Evolutionary conservation across 148 eudicot genomes (phyloP).

Genomic region (Arctostaphylos glauca): DNA sequence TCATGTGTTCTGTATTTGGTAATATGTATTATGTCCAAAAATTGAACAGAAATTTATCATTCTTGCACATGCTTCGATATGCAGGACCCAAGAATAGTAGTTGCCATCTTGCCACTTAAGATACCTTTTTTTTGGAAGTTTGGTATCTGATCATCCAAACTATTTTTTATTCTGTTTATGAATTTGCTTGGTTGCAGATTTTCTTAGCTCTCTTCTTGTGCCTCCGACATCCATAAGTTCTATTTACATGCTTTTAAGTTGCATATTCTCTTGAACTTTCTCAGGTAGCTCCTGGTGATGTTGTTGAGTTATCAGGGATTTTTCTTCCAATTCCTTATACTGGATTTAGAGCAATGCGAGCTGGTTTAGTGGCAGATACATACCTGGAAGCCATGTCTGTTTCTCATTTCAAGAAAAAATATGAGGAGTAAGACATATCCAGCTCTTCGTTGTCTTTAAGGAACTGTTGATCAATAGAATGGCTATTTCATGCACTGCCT

Average conservation of each 20-base stretch:
- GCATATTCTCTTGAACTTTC: not conserved
- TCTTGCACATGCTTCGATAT: not conserved
- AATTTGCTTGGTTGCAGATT: slow-evolving; percentile 1
- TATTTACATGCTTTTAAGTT: not conserved
- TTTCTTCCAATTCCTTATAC: slow-evolving; percentile 97
- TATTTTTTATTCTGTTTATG: not conserved
- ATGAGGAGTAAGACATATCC: slow-evolving; percentile 81
- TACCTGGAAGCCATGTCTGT: slow-evolving; percentile 99
- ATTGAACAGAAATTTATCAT: not conserved
- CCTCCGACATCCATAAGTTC: not conserved
- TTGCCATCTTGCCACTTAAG: not conserved
- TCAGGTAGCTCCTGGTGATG: slow-evolving; percentile 95
- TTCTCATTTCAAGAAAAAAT: slow-evolving; percentile 91
- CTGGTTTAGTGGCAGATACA: slow-evolving; percentile 97
- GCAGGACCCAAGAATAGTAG: not conserved
- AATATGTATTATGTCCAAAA: too few species aligned
- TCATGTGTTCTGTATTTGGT: too few species aligned
- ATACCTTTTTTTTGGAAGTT: not conserved
- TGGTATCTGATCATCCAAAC: not conserved
- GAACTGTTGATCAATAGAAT: not conserved
- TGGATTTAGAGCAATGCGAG: slow-evolving; percentile 97
- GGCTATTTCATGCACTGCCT: not conserved
- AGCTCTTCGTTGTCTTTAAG: not conserved
- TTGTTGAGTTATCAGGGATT: slow-evolving; percentile 89
- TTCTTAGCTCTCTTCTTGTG: not conserved